Base-by-base conservation (phyloP, 2,329 filamentous ascomycete genomes). In the Clonostachys rosea region DNA sequence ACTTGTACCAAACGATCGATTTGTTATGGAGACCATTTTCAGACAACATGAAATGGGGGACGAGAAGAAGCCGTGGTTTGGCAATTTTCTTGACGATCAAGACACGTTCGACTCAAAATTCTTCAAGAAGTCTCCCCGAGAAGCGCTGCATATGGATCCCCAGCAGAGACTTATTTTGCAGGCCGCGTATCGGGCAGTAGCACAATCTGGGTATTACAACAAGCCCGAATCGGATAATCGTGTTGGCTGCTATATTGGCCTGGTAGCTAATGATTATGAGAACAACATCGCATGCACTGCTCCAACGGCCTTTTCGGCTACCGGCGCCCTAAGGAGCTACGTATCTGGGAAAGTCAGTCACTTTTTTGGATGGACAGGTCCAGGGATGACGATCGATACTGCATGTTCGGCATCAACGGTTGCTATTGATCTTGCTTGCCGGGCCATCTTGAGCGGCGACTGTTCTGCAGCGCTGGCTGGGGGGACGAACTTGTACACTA, bases 121-220 rank as follows among this genome's bases (percentile, higher is more conserved):
- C 58, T 74, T 74, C 59, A 60, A 62, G 33, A 65, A 64, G n/a
- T 62, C 53, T 13, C 53, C 63, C 6, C 59, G 61, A 5, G 68
- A 71, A 57, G 59, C 57, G 14, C 55, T 55, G 12, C 53, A 63
- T 6, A 67, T 65, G 53, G 69, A 73, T 49, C 69, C 69, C 10
- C 65, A 70, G 48, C 66, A 69, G 37, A 58, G 69, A 7, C 48
- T 64, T 5, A 44, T 65, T 5, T 59, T 72, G 6, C 65, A 73
- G 51, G 59, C 57, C 2, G 65, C 69, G 0, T 75, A 73, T 51
- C 65, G 75, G 43, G 64, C 64, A 1, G 49, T 70, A 5, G 62
- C 65, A 46, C 51, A 62, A 16, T 49, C 52, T 2, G 59, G 59
- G 2, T 60, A 50, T 39, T 14, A 6, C 5, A 10, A n/a, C 36